Conservation (phyloP, 2,329 filamentous ascomycete genomes). For the Epicoccum nigrum region DNA sequence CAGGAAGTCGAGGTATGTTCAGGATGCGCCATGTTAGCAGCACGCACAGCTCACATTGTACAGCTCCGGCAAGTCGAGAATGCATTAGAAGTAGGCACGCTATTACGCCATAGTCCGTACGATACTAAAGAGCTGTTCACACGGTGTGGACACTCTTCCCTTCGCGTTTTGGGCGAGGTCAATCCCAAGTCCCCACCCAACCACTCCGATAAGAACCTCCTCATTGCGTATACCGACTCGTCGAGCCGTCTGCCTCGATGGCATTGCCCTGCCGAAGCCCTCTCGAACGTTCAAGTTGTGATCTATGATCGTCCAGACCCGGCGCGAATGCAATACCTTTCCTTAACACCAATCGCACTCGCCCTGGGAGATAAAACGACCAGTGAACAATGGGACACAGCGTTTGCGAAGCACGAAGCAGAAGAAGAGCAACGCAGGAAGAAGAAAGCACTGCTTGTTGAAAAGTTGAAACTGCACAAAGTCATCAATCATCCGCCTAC, state of each 20-base stretch:
- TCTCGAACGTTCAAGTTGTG: constrained; percentile 82
- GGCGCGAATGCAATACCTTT: constrained; percentile 93
- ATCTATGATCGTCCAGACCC: constrained; percentile 87
- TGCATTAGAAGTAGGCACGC: constrained; percentile 80
- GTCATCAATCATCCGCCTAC: constrained; percentile 78
- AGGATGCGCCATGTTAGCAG: constrained; percentile 40
- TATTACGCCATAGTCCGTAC: constrained; percentile 83
- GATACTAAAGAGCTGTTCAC: constrained; percentile 80
- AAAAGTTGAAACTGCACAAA: constrained; percentile 88
- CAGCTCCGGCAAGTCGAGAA: constrained; percentile 70
- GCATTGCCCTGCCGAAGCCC: constrained; percentile 67
- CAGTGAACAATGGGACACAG: constrained; percentile 47
- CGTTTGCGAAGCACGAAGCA: constrained; percentile 65
- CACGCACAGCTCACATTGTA: constrained; percentile 12
- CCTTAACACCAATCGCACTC: constrained; percentile 84
- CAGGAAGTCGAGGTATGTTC: constrained; percentile 81
- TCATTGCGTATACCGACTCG: constrained; percentile 61
- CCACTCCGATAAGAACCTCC: constrained; percentile 71
- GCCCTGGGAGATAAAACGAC: constrained; percentile 71
- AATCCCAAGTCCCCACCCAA: constrained; percentile 64
- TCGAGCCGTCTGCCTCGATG: constrained; percentile 69
- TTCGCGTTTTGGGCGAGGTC: constrained; percentile 84
- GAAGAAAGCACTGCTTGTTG: constrained; percentile 70
- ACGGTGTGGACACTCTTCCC: constrained; percentile 78
- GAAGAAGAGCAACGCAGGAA: constrained; percentile 71